Percentiles rank a stretch among this genome's conserved stretches.
These are phyloP conservation scores for Aschersonia sp. DNA, from an alignment of 2,329 filamentous ascomycete genomes.

Conservation along the genomic window DNA sequence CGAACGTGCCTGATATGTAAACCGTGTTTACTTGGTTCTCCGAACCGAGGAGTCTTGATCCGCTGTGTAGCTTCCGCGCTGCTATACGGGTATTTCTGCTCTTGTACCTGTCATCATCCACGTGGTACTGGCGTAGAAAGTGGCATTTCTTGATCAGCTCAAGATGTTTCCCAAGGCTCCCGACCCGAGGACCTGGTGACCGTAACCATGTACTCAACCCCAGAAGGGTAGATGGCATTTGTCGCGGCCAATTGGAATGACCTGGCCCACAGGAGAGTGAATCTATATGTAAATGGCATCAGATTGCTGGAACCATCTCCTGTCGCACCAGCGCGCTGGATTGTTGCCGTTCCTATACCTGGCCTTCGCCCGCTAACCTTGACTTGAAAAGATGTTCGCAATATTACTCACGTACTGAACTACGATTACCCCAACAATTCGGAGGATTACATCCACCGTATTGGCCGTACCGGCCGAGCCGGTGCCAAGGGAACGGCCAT, in stretches of 20 bases:
- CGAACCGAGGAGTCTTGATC: constrained; percentile 71
- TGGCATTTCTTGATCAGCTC: constrained; percentile 64
- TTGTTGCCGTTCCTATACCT: constrained; percentile 39
- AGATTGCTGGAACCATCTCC: constrained; percentile 31
- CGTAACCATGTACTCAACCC: constrained; percentile 21
- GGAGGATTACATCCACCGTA: constrained; percentile 96
- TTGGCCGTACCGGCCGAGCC: constrained; percentile 90
- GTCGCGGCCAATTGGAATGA: constrained; percentile 39
- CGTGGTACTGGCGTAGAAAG: constrained; percentile 64
- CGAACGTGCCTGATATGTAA: constrained; percentile 77
- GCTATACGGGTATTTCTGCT: constrained; percentile 65
- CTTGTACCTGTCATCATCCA: constrained; percentile 45
- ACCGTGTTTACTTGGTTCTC: constrained; percentile 70
- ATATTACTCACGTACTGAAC: constrained; percentile 99
- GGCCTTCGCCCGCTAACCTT: constrained; percentile 62
- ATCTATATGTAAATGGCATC: constrained; percentile 31
- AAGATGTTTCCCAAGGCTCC: constrained; percentile 51
- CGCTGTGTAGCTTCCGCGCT: constrained; percentile 27
- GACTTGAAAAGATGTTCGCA: constrained; percentile 75
- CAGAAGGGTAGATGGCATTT: constrained; percentile 33
- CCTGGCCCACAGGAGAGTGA: constrained; percentile 42
- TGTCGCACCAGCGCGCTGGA: constrained; percentile 38
- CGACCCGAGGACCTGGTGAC: constrained; percentile 41
- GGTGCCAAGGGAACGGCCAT: constrained; percentile 92
- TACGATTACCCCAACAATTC: constrained; percentile 99